Conservation (phyloP, 495 filamentous ascomycete species). For the Neurospora sublineolata region DNA sequence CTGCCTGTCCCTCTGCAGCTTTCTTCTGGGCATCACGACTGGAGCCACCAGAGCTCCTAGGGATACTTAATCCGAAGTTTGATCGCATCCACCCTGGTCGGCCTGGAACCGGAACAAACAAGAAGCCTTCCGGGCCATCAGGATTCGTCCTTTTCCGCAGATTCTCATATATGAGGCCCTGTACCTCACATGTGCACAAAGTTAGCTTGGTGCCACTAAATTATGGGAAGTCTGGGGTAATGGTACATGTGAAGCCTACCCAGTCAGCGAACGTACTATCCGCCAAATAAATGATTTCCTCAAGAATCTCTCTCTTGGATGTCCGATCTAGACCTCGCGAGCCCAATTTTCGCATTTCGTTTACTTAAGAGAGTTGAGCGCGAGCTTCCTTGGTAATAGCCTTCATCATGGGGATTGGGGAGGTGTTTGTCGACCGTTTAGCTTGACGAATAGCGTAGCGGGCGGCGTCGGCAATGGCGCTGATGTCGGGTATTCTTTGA, state of each 20-base stretch:
- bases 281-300: background rate
- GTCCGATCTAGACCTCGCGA: background rate
- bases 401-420: background rate
- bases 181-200: background rate
- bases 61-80: background rate
- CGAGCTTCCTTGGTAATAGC: background rate
- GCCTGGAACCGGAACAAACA: background rate
- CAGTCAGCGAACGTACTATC: background rate
- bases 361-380: background rate
- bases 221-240: background rate
- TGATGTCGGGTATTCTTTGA: background rate
- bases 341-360: background rate
- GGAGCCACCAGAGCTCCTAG: background rate
- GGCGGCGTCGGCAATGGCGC: background rate
- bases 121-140: background rate
- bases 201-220: background rate
- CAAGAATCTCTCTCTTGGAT: background rate
- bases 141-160: background rate
- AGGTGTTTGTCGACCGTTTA: background rate
- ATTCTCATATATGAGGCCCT: background rate
- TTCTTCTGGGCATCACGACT: background rate
- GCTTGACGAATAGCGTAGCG: background rate
- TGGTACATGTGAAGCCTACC: background rate
- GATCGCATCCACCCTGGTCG: background rate
- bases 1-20: background rate